Percentiles rank a stretch among this genome's conserved stretches.
Evolutionary conservation across 1,139 yeast species (phyloP).

Genomic region (Debaryomycetaceae sp.): DNA sequence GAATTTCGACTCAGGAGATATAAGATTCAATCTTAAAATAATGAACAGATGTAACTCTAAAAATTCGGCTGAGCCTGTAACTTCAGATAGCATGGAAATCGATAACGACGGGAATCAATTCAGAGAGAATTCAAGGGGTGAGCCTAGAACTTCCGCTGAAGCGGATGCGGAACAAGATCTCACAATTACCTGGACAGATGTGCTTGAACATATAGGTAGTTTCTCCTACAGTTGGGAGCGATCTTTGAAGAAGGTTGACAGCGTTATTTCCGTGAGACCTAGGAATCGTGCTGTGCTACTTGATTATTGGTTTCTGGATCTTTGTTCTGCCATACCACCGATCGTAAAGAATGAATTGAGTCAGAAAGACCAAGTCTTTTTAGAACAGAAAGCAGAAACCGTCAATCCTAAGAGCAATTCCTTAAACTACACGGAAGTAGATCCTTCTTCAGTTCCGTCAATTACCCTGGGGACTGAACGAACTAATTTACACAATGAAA

Average conservation of each 20-base stretch:
- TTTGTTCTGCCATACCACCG: constrained; percentile 31
- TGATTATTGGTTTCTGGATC: constrained; percentile 25
- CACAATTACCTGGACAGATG: background rate
- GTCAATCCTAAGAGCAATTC: background rate
- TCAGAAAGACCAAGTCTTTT: constrained; percentile 38
- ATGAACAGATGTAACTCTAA: constrained; percentile 11
- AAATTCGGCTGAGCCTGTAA: constrained; percentile 1
- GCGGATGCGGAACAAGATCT: background rate
- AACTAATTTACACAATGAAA: background rate
- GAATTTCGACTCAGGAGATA: constrained; percentile 19
- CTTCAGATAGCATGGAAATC: constrained; percentile 12
- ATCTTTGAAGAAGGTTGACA: constrained; percentile 13
- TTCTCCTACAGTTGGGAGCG: constrained; percentile 19
- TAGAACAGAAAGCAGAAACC: constrained; percentile 32
- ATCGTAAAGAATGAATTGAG: constrained; percentile 25
- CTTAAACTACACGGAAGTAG: background rate
- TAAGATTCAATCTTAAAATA: constrained; percentile 25
- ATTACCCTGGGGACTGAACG: background rate
- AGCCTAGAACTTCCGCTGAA: background rate
- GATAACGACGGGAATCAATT: constrained; percentile 7
- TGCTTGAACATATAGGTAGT: constrained; percentile 2
- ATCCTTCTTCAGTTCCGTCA: background rate
- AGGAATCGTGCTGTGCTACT: constrained; percentile 14
- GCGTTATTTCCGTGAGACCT: background rate
- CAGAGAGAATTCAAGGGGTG: background rate